phyloP scores from a whole-genome alignment of 169 alveolate genomes.

The Cryptosporidium baileyi region DNA sequence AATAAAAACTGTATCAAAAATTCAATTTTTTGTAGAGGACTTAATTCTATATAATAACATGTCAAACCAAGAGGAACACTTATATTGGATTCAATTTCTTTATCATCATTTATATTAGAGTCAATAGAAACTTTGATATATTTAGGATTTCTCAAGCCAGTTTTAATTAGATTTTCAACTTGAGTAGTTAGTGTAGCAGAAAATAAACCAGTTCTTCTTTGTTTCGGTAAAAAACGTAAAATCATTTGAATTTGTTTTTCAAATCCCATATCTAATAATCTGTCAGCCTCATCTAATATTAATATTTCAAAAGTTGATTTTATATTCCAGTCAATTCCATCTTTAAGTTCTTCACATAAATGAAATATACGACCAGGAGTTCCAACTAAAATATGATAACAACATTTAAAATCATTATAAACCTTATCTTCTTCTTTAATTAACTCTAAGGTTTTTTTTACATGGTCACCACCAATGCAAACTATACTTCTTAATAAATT shows the following conservation, averaged over 20 bases:
- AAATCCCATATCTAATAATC: conserved; percentile 89
- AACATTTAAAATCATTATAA: conserved; percentile 48
- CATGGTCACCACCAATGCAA: conserved; percentile 69
- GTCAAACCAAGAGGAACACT: conserved; percentile 72
- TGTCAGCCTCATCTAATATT: conserved; percentile 93
- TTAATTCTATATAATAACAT: conserved; percentile 47
- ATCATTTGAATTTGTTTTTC: conserved; percentile 83
- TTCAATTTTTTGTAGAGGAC: conserved; percentile 10
- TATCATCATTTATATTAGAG: not conserved
- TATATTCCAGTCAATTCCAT: conserved; percentile 70
- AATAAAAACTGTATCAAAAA: conserved; percentile 70
- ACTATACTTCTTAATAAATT: conserved; percentile 1
- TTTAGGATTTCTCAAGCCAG: conserved; percentile 91
- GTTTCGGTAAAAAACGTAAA: conserved; percentile 87
- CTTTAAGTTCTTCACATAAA: conserved; percentile 73
- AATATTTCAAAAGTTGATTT: conserved; percentile 70
- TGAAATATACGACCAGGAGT: conserved; percentile 90
- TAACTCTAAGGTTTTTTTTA: conserved; percentile 73
- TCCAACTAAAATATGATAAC: conserved; percentile 84
- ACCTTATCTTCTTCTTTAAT: conserved; percentile 65
- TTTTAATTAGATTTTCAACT: conserved; percentile 82
- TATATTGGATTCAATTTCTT: not conserved
- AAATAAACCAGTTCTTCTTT: conserved; percentile 93
- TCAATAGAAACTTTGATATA: conserved; percentile 78
- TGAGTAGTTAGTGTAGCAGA: conserved; percentile 92